Percentiles rank a stretch among this genome's conserved stretches.
phyloP scores from a whole-genome alignment of 2,329 filamentous ascomycete genomes.

The Pseudomassariella vexata region DNA sequence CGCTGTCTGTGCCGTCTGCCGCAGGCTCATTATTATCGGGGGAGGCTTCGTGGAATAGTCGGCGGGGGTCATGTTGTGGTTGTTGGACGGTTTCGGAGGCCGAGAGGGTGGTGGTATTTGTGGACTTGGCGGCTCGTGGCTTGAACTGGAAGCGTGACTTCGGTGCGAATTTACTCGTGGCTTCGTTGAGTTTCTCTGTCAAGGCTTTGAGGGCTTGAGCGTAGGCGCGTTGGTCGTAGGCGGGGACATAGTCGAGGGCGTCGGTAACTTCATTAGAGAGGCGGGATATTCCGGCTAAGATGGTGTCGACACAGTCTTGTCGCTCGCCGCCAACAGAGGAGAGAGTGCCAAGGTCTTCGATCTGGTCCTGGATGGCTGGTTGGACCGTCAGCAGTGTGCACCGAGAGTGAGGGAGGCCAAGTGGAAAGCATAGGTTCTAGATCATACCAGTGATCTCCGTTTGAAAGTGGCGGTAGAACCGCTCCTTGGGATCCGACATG shows the following conservation, averaged over 20 bases:
- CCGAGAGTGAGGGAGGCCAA: neutral
- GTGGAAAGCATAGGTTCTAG: neutral
- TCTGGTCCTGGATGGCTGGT: conserved; percentile 71
- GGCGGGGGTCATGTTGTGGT: neutral
- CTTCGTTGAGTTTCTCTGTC: conserved; percentile 70
- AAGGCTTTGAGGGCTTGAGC: conserved; percentile 77
- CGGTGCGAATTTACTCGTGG: conserved; percentile 61
- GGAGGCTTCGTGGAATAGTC: neutral
- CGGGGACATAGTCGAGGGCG: conserved; percentile 72
- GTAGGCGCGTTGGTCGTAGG: conserved; percentile 86
- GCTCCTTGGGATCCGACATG: conserved; percentile 58
- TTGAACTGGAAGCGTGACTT: conserved; percentile 84
- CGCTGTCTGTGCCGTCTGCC: neutral
- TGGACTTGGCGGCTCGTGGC: conserved; percentile 47
- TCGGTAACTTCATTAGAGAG: conserved; percentile 83
- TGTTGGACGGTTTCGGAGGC: neutral
- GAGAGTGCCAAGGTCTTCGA: conserved; percentile 59
- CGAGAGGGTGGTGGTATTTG: conserved; percentile 23
- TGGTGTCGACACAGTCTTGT: conserved; percentile 73
- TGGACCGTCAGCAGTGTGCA: neutral
- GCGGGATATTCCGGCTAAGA: conserved; percentile 71
- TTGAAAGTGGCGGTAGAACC: conserved; percentile 81
- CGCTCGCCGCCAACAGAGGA: conserved; percentile 66
- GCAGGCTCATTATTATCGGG: neutral
- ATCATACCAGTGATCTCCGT: conserved; percentile 62